Evolutionary conservation across 495 filamentous ascomycete genomes (phyloP).

Genomic region (Xylaria bambusicola): DNA sequence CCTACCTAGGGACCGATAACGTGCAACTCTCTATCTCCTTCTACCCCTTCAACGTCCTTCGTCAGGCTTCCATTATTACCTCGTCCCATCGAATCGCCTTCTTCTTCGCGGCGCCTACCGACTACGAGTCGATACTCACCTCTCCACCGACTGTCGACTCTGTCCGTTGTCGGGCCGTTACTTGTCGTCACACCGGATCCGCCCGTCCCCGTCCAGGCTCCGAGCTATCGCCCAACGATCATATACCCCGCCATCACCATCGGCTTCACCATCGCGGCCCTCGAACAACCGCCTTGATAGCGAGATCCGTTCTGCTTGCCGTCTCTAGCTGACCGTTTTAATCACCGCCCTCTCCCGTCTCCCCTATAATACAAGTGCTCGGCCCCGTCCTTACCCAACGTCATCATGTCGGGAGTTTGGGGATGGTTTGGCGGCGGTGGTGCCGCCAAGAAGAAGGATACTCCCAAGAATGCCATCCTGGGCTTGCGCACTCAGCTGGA

Average conservation of each 20-base stretch:
- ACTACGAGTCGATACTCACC: neutral
- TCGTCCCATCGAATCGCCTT: neutral
- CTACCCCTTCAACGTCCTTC: neutral
- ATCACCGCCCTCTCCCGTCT: neutral
- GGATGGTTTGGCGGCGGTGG: conserved; percentile 85
- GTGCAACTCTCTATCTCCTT: neutral
- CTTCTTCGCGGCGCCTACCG: neutral
- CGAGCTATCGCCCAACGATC: conserved; percentile 8
- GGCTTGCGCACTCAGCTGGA: conserved; percentile 84
- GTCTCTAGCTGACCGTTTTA: neutral
- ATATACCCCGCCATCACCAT: conserved; percentile 13
- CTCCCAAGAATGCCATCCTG: conserved; percentile 95
- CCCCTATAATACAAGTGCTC: neutral
- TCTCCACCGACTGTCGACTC: neutral
- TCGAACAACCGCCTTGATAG: neutral
- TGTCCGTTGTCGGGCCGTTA: neutral
- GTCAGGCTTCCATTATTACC: neutral
- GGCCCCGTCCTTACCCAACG: neutral
- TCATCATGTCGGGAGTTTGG: conserved; percentile 67
- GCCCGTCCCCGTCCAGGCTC: conserved; percentile 5
- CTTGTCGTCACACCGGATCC: conserved; percentile 4
- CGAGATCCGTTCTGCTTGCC: neutral
- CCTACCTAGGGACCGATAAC: neutral
- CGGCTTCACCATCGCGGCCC: neutral
- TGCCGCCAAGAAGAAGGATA: conserved; percentile 82